Base-by-base conservation (phyloP, 2,329 filamentous ascomycete genomes). In the Alternaria infectoria region DNA sequence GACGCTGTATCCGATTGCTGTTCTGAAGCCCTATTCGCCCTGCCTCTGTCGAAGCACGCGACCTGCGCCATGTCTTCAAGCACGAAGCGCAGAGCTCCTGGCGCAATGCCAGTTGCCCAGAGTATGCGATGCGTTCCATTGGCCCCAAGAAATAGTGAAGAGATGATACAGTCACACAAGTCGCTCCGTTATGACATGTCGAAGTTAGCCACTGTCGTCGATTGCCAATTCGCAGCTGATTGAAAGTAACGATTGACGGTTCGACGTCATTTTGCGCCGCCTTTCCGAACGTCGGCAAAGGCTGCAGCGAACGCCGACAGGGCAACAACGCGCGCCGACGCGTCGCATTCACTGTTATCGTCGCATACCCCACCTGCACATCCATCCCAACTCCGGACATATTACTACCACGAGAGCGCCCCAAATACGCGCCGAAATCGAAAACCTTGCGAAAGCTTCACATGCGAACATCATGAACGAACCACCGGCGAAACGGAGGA, bases 401-500 rank as follows among this genome's bases (percentile, higher is more conserved):
- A 63, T 63, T 58, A 13, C 26, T 62, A 61, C 23, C 43, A 30
- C 46, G 6, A 60, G 2, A 12, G 17, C 43, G 25, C 30, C 28
- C 26, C 5, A 6, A 13, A 6, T 17, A 40, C 57, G 46, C 57
- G 30, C 44, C 30, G 15, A 61, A n/a, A n/a, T n/a, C n/a, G n/a
- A n/a, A n/a, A n/a, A n/a, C n/a, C 13, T 21, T 28, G 9, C 4
- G 11, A 21, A 45, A 12, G 2, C 26, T 4, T 19, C 13, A 30
- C 15, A 50, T 40, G 21, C 51, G 17, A 26, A 51, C 36, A 56
- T 17, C 40, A 80, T 80, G 77, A 71, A 74, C 36, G 73, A 76
- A 46, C 76, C 76, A 40, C 68, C 74, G 9, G 69, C 71, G 51
- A 81, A 81, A 67, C 72, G 77, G 47, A 72, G 74, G 55, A 79